Conservation (phyloP, 2,329 filamentous ascomycete genomes). For the Plectosphaerella cucumerina region DNA sequence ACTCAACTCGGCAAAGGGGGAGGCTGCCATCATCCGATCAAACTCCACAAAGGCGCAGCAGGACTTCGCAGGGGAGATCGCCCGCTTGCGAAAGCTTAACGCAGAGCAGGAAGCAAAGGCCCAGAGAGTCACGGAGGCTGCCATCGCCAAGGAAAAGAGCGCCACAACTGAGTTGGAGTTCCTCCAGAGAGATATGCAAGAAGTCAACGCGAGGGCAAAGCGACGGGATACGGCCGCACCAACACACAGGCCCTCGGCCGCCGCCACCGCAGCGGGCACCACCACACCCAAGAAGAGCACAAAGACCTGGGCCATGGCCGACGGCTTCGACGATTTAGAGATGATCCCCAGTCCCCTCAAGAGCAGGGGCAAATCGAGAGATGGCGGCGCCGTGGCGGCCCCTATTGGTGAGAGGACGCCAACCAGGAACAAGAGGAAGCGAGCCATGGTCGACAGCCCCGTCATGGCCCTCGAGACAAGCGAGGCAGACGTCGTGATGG, state of each 20-base stretch:
- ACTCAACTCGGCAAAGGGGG: conserved; percentile 61
- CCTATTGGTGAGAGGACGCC: conserved; percentile 54
- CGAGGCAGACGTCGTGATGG: conserved; percentile 35
- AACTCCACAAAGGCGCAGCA: conserved; percentile 60
- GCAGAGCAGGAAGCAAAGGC: conserved; percentile 61
- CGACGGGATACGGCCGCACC: conserved; percentile 35
- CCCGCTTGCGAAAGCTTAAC: conserved; percentile 57
- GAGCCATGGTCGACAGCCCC: conserved; percentile 62
- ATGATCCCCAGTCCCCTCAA: conserved; percentile 51
- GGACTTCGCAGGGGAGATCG: conserved; percentile 59
- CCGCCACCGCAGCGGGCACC: conserved; percentile 27
- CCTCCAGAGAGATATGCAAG: conserved; percentile 64
- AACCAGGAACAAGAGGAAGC: conserved; percentile 67
- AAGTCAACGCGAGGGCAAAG: conserved; percentile 46
- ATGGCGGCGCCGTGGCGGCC: conserved; percentile 36
- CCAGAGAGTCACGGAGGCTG: conserved; percentile 59
- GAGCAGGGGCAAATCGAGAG: conserved; percentile 35
- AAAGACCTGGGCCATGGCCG: conserved; percentile 56
- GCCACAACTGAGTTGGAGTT: conserved; percentile 69
- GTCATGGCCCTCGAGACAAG: conserved; percentile 54
- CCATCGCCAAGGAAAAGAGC: conserved; percentile 60
- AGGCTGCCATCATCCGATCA: conserved; percentile 70
- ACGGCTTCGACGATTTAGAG: conserved; percentile 73
- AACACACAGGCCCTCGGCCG: conserved; percentile 19
- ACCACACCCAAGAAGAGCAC: conserved; percentile 57